These are phyloP conservation scores for Trichomonascaceae sp. DNA, from an alignment of 1,139 yeast species.

Conservation along the genomic window DNA sequence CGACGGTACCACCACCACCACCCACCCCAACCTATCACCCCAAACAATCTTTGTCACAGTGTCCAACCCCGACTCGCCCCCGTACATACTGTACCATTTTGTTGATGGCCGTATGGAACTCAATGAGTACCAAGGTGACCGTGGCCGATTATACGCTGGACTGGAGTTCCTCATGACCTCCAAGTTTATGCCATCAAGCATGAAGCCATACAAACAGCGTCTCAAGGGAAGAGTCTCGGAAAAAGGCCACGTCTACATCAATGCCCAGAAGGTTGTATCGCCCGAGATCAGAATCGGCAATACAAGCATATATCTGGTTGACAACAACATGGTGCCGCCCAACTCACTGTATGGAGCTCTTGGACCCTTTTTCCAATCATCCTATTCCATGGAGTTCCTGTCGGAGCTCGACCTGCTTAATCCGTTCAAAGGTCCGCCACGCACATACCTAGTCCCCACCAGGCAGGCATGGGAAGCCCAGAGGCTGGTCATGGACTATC, in stretches of 20 bases:
- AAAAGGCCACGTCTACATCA: slow-evolving; percentile 30
- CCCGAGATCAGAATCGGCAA: slow-evolving; percentile 38
- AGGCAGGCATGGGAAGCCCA: slow-evolving; percentile 59
- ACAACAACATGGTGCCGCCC: slow-evolving; percentile 46
- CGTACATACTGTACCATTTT: slow-evolving; percentile 54
- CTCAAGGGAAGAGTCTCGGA: slow-evolving; percentile 13
- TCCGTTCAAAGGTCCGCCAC: slow-evolving; percentile 30
- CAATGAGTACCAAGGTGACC: slow-evolving; percentile 6
- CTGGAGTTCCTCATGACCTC: slow-evolving; percentile 9
- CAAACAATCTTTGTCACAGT: slow-evolving; percentile 42
- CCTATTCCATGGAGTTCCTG: slow-evolving; percentile 38
- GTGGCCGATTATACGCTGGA: slow-evolving; percentile 1
- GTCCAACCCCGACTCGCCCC: slow-evolving; percentile 14
- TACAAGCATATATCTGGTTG: slow-evolving; percentile 50
- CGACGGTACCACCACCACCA: slow-evolving; percentile 33
- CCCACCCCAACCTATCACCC: no score
- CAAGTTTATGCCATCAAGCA: slow-evolving; percentile 30
- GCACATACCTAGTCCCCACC: slow-evolving; percentile 72
- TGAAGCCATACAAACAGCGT: slow-evolving; percentile 27
- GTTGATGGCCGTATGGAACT: slow-evolving; percentile 35
- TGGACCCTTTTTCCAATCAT: slow-evolving; percentile 41
- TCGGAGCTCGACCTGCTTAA: slow-evolving; percentile 36
- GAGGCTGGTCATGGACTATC: slow-evolving; percentile 48
- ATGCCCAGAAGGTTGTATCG: slow-evolving; percentile 33
- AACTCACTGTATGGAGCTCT: slow-evolving; percentile 38